These are phyloP conservation scores for Hypoxylon sp. DNA, from an alignment of 2,329 filamentous ascomycete species.

Conservation along the genomic window DNA sequence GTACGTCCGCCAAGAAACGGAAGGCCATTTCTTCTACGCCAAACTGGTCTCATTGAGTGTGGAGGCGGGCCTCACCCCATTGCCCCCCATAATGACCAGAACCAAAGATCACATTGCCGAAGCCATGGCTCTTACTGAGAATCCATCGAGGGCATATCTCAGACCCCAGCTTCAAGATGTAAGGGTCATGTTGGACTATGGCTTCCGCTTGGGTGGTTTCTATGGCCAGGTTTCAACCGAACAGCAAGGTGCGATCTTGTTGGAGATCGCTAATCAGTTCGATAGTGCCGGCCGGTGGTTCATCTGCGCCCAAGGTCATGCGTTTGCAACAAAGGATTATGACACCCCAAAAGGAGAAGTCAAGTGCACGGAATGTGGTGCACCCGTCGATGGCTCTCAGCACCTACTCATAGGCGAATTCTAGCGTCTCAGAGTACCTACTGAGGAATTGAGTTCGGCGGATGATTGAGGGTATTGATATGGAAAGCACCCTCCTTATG, in stretches of 20 bases:
- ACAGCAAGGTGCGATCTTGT: conserved; percentile 58
- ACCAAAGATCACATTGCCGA: conserved; percentile 9
- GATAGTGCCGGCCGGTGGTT: conserved; percentile 67
- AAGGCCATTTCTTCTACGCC: conserved; percentile 59
- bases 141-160: conserved; percentile 47
- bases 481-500: no score
- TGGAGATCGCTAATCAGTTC: conserved; percentile 60
- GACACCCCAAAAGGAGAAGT: conserved; percentile 67
- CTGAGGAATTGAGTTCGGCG: no score
- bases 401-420: no score
- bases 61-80: no score
- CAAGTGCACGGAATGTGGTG: conserved; percentile 68
- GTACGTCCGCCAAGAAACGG: conserved; percentile 53
- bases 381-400: conserved; percentile 64
- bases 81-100: neutral
- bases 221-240: conserved; percentile 56
- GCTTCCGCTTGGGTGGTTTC: no score
- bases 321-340: conserved; percentile 69
- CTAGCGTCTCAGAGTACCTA: no score
- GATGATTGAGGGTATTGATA: no score
- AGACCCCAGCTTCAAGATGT: conserved; percentile 54
- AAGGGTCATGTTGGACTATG: conserved; percentile 53
- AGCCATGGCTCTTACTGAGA: conserved; percentile 1
- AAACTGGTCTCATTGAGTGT: no score
- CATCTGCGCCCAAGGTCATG: conserved; percentile 63